Evolutionary conservation across 495 filamentous ascomycete genomes (phyloP).

Genomic region (Podospora didyma): DNA sequence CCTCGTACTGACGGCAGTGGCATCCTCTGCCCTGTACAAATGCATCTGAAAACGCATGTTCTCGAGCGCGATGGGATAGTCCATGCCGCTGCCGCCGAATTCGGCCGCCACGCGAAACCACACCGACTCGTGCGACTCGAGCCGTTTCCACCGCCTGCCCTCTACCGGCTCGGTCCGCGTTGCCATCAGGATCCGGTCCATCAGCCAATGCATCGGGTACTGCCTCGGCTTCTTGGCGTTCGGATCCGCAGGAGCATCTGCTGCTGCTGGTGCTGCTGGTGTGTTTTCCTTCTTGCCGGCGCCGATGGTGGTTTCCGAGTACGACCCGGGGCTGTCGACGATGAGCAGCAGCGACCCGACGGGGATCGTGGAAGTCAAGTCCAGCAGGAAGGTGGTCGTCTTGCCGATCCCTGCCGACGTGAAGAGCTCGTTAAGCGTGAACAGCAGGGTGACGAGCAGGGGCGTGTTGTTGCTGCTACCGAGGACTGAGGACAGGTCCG

Average conservation of each 20-base stretch:
- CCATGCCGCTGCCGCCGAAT: constrained; percentile 34
- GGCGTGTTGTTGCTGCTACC: constrained; percentile 14
- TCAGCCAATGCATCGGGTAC: constrained; percentile 91
- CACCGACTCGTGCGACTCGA: constrained; percentile 66
- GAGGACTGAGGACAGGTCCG: constrained; percentile 39
- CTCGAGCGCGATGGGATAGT: constrained; percentile 82
- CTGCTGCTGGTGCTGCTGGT: not conserved
- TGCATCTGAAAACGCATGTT: constrained; percentile 94
- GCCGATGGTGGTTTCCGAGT: constrained; percentile 67
- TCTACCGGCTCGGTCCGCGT: constrained; percentile 19
- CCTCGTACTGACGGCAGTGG: not conserved
- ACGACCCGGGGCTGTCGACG: constrained; percentile 88
- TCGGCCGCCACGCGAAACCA: constrained; percentile 72
- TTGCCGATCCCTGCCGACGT: constrained; percentile 61
- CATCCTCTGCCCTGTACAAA: constrained; percentile 52
- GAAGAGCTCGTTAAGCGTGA: constrained; percentile 97
- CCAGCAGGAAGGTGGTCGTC: constrained; percentile 70
- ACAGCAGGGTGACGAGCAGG: constrained; percentile 75
- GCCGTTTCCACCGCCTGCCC: constrained; percentile 60
- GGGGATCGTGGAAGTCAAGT: constrained; percentile 52
- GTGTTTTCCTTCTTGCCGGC: not conserved
- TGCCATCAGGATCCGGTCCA: constrained; percentile 73
- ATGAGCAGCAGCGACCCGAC: constrained; percentile 70
- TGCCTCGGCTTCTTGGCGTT: constrained; percentile 44
- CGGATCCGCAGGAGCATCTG: constrained; percentile 6